phyloP scores from a whole-genome alignment of 176 grass and related monocot species.

The Lolium perenne region DNA sequence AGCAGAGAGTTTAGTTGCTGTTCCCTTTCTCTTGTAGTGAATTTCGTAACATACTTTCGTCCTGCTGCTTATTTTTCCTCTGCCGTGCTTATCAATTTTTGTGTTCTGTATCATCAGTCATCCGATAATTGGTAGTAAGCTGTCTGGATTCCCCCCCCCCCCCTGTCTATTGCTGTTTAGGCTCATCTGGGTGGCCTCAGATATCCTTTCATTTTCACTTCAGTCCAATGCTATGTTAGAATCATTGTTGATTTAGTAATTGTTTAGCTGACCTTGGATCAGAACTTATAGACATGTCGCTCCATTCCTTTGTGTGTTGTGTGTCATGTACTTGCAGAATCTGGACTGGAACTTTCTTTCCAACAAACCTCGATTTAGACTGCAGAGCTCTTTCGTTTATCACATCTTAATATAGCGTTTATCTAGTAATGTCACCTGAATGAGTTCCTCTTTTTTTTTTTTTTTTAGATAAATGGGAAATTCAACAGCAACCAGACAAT shows the following conservation, averaged over 20 bases:
- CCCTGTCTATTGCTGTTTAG: not conserved
- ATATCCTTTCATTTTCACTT: slow-evolving; percentile 37
- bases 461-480: slow-evolving; percentile 86
- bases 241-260: slow-evolving; percentile 27
- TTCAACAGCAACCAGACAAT: slow-evolving; percentile 70
- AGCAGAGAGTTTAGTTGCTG: slow-evolving; percentile 8
- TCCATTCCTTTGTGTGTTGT: not conserved
- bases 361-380: slow-evolving; percentile 27
- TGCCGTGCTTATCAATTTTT: not conserved
- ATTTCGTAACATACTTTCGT: slow-evolving; percentile 12
- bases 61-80: not conserved
- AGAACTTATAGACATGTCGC: not conserved
- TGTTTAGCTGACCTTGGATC: not conserved
- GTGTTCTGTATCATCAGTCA: slow-evolving; percentile 18
- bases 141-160: not conserved
- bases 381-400: slow-evolving; percentile 28
- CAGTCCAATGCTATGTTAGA: slow-evolving; percentile 4
- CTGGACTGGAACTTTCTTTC: slow-evolving; percentile 24
- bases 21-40: not conserved
- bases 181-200: not conserved
- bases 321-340: slow-evolving; percentile 14
- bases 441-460: slow-evolving; percentile 39
- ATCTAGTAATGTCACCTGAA: slow-evolving; percentile 13
- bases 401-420: slow-evolving; percentile 21
- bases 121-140: not conserved